These are phyloP conservation scores for Epichloe bromicola DNA, from an alignment of 2,329 filamentous ascomycete species.

Conservation along the genomic window DNA sequence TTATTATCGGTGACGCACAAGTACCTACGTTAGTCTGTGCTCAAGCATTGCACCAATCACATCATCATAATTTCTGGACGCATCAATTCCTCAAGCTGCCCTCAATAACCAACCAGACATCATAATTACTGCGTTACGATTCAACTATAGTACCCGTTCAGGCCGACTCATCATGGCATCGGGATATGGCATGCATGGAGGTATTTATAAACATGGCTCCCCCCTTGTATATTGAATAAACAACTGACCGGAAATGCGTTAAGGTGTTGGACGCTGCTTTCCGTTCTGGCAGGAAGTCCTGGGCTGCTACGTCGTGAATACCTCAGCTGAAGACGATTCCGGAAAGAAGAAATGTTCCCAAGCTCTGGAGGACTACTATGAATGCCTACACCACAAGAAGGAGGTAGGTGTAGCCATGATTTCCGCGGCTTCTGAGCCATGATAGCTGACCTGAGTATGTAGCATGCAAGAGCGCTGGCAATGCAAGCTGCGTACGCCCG, in stretches of 20 bases:
- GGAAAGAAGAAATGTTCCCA: conserved; percentile 82
- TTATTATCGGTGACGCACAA: not conserved
- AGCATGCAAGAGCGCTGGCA: conserved; percentile 67
- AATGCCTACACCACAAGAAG: conserved; percentile 97
- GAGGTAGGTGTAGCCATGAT: conserved; percentile 51
- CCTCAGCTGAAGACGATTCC: conserved; percentile 59
- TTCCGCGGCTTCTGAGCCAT: not conserved
- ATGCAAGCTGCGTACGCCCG: conserved; percentile 80
- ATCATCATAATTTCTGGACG: not conserved
- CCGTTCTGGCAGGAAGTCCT: conserved; percentile 99
- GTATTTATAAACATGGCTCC: conserved; percentile 32
- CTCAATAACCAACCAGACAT: not conserved
- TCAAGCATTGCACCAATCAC: not conserved
- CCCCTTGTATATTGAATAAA: not conserved
- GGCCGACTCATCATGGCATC: conserved; percentile 51
- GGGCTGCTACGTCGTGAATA: conserved; percentile 95
- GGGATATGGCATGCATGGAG: conserved; percentile 69
- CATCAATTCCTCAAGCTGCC: not conserved
- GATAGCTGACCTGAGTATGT: conserved; percentile 10
- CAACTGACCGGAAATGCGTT: conserved; percentile 12
- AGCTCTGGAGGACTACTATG: conserved; percentile 90
- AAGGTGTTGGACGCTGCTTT: conserved; percentile 71
- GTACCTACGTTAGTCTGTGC: not conserved
- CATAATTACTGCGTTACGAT: not conserved
- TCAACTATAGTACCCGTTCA: not conserved